Percentiles rank a stretch among this genome's conserved stretches.
Evolutionary conservation across 106 monocot species (phyloP).

Genomic region (Alisma plantagoaquatica): DNA sequence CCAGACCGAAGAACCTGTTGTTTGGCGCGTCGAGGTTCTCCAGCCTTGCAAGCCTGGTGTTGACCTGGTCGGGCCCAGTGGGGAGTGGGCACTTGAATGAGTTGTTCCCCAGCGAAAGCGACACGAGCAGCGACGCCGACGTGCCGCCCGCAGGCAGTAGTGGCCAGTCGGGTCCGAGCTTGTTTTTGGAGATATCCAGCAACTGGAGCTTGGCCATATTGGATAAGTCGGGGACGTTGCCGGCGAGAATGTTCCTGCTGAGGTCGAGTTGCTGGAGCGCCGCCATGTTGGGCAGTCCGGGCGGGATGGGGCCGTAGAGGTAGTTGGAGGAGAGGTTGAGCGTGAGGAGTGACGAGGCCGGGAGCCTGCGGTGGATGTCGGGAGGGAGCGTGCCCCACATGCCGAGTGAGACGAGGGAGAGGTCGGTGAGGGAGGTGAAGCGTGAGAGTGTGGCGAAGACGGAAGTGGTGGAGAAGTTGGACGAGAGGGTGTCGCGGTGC

Average conservation of each 20-base stretch:
- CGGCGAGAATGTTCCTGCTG: conserved; percentile 3
- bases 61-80: conserved; percentile 4
- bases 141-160: not conserved
- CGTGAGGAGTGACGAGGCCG: not conserved
- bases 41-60: not conserved
- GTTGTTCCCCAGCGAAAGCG: conserved; percentile 4
- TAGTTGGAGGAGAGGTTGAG: conserved; percentile 9
- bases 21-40: not conserved
- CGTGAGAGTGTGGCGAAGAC: conserved; percentile 9
- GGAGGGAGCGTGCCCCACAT: conserved; percentile 10
- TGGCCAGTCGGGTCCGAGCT: conserved; percentile 4
- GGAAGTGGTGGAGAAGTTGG: conserved; percentile 8
- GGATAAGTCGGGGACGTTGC: conserved; percentile 1
- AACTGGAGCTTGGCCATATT: not conserved
- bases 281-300: not conserved
- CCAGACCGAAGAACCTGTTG: conserved; percentile 3
- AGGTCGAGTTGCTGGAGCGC: conserved; percentile 6
- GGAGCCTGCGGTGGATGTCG: conserved; percentile 5
- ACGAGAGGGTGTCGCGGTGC: conserved; percentile 1
- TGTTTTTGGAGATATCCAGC: conserved; percentile 1
- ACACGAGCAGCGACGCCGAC: no score
- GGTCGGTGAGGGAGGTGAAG: conserved; percentile 3
- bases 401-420: conserved; percentile 11
- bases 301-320: conserved; percentile 3
- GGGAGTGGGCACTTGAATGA: not conserved